Conservation (phyloP, 495 filamentous ascomycete species). For the Cladorrhinum samala region DNA sequence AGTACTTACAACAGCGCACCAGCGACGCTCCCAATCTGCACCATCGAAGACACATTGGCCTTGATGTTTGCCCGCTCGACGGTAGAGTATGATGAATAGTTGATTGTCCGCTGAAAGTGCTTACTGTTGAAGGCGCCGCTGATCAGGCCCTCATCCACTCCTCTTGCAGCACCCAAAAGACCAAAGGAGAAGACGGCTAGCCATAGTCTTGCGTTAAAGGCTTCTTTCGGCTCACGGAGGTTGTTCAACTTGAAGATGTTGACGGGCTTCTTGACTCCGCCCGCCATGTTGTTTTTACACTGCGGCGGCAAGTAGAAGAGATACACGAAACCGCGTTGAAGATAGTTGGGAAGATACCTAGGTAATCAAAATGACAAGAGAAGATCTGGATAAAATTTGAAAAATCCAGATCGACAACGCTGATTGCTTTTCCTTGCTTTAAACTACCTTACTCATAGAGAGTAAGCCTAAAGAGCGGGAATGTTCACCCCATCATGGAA, state of each 20-base stretch:
- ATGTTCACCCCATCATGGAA: no score
- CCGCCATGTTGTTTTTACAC: constrained; percentile 50
- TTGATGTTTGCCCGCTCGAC: constrained; percentile 56
- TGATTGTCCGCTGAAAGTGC: constrained; percentile 55
- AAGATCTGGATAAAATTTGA: no score
- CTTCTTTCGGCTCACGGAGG: constrained; percentile 47
- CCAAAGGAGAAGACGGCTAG: constrained; percentile 62
- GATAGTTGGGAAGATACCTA: not conserved
- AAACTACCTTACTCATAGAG: no score
- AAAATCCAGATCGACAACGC: no score
- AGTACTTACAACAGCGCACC: constrained; percentile 56
- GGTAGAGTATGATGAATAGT: constrained; percentile 46
- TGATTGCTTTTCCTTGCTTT: no score
- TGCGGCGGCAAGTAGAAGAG: not conserved
- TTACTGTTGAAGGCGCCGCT: constrained; percentile 58
- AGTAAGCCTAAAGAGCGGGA: no score
- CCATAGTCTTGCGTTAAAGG: constrained; percentile 62
- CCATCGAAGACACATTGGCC: constrained; percentile 66
- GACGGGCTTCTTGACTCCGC: constrained; percentile 57
- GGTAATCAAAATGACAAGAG: not conserved
- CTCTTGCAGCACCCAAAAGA: constrained; percentile 62
- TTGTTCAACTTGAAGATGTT: constrained; percentile 59
- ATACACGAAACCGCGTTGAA: not conserved
- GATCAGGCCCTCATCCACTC: constrained; percentile 71
- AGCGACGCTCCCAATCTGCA: constrained; percentile 61